Evolutionary conservation across 2,329 filamentous ascomycete genomes (phyloP).

Genomic region (Ophiostoma piceae): DNA sequence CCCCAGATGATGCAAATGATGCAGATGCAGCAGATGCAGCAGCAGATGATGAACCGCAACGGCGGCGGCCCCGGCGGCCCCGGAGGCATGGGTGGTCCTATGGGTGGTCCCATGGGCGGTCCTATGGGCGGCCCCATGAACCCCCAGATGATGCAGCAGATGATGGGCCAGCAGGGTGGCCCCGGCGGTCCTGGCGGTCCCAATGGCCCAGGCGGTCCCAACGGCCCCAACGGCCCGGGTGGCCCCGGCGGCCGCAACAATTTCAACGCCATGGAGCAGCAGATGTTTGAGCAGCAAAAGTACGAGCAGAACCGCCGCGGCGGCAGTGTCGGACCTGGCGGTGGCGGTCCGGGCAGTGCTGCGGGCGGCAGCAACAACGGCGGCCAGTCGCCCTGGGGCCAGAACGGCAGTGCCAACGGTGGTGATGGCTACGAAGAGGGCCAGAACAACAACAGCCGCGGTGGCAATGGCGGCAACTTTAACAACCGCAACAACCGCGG

Average conservation of each 20-base stretch:
- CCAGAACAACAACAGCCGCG: slow-evolving; percentile 35
- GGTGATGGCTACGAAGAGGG: slow-evolving; percentile 66
- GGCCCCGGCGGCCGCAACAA: slow-evolving; percentile 33
- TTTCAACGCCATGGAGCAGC: slow-evolving; percentile 66
- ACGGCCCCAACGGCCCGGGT: slow-evolving; percentile 30
- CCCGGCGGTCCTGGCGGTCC: slow-evolving; percentile 17
- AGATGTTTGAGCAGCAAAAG: slow-evolving; percentile 72
- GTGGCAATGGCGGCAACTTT: slow-evolving; percentile 33
- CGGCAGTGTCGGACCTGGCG: slow-evolving; percentile 27
- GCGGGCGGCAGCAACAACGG: slow-evolving; percentile 31
- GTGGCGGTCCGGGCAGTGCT: slow-evolving; percentile 30
- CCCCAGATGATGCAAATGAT: slow-evolving; percentile 74
- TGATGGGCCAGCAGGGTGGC: slow-evolving; percentile 39
- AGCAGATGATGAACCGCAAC: slow-evolving; percentile 29
- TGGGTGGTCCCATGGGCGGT: slow-evolving; percentile 34
- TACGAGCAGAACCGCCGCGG: slow-evolving; percentile 60
- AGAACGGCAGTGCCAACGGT: slow-evolving; percentile 12
- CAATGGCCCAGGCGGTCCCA: slow-evolving; percentile 14
- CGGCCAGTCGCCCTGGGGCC: slow-evolving; percentile 31
- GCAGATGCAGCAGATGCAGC: slow-evolving; percentile 60
- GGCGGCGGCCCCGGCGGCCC: slow-evolving; percentile 29
- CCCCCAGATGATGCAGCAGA: slow-evolving; percentile 42
- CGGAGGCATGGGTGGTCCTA: slow-evolving; percentile 48
- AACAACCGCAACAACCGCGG: slow-evolving; percentile 30
- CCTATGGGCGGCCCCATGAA: neutral